Conservation (phyloP, 2,329 filamentous ascomycete species). For the Geosmithia flava region DNA sequence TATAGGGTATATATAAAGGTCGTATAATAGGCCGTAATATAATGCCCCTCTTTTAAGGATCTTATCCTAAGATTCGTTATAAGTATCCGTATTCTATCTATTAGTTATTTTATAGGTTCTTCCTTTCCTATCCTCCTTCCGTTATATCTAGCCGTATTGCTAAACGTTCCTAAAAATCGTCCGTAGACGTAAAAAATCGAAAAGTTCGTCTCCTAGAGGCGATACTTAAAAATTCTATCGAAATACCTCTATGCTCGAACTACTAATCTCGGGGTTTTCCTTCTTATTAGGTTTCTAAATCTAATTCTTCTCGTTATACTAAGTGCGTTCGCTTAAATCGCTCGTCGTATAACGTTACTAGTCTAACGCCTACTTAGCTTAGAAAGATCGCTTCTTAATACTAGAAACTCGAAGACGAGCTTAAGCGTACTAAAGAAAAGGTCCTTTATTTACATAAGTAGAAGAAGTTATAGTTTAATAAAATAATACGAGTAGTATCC, state of each 20-base stretch:
- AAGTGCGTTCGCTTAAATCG: background rate
- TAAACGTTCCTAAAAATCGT: background rate
- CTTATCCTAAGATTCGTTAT: conserved; percentile 1
- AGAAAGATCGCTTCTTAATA: background rate
- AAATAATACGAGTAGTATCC: conserved; percentile 1
- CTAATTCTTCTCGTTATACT: background rate
- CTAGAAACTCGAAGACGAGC: background rate
- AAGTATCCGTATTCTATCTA: background rate
- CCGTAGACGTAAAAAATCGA: background rate
- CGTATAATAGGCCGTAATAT: conserved; percentile 1
- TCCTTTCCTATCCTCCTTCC: background rate
- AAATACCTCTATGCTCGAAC: background rate
- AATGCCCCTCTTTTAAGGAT: background rate
- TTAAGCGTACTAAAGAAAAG: background rate
- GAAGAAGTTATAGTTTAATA: conserved; percentile 3
- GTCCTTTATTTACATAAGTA: background rate
- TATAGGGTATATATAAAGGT: background rate
- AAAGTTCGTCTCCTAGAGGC: background rate
- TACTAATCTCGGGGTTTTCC: background rate
- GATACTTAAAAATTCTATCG: background rate
- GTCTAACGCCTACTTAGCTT: background rate
- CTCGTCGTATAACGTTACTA: background rate
- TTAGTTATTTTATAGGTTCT: background rate
- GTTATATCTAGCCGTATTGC: background rate
- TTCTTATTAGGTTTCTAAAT: background rate